A percentile compares a stretch with the other conserved stretches of the same genome.
phyloP scores from a whole-genome alignment of 768 basidiomycete species.

The Trametes cingulata region DNA sequence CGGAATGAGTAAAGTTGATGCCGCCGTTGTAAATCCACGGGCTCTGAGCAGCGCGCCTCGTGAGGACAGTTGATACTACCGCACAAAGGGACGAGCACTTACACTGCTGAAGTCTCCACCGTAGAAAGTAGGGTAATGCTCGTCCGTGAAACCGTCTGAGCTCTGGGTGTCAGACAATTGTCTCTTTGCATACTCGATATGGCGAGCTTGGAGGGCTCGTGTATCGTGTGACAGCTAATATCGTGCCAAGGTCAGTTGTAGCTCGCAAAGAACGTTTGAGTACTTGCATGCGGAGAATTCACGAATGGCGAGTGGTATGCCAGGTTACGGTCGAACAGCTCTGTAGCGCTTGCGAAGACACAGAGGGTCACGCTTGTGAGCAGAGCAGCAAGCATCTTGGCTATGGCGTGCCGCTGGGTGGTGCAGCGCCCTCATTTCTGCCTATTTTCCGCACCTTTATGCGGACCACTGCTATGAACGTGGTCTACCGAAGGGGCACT shows the following conservation, averaged over 20 bases:
- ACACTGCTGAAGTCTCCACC: constrained; percentile 52
- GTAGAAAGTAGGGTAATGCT: constrained; percentile 52
- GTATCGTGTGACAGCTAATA: constrained; percentile 42
- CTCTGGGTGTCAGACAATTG: constrained; percentile 34
- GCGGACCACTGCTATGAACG: background rate
- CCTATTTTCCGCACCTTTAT: background rate
- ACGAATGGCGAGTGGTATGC: constrained; percentile 17
- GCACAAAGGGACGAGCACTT: background rate
- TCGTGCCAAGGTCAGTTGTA: background rate
- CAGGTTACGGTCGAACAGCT: constrained; percentile 20
- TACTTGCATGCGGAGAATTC: constrained; percentile 10
- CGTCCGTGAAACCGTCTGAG: constrained; percentile 43
- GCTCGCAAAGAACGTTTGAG: background rate
- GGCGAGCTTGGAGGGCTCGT: constrained; percentile 36
- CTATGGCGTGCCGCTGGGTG: background rate
- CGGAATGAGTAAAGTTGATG: constrained; percentile 50
- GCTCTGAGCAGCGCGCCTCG: constrained; percentile 29
- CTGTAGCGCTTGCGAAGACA: constrained; percentile 16
- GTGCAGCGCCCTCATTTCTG: background rate
- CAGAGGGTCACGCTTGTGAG: constrained; percentile 6
- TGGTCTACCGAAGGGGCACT: background rate
- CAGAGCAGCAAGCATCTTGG: constrained; percentile 6
- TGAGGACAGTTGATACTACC: background rate
- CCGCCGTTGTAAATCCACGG: constrained; percentile 52
- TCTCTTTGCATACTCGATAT: constrained; percentile 26